These are phyloP conservation scores for Leccinum uliginosum DNA, from an alignment of 768 basidiomycete species.

Conservation along the genomic window DNA sequence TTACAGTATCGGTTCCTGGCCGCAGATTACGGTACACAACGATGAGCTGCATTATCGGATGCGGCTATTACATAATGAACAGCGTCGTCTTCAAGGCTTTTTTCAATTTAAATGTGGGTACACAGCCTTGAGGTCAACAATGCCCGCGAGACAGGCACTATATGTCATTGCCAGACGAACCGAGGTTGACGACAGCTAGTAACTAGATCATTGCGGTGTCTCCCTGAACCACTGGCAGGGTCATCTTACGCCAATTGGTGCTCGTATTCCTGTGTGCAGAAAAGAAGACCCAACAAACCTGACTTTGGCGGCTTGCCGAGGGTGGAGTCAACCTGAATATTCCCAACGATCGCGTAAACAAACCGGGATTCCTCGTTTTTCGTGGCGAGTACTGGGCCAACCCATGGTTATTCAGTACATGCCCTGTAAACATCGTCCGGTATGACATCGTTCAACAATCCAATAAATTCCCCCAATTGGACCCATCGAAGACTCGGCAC, in stretches of 20 bases:
- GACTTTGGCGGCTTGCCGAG: neutral
- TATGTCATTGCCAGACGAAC: neutral
- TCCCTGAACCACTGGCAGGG: neutral
- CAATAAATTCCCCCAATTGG: constrained; percentile 32
- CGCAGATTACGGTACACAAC: neutral
- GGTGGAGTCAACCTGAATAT: neutral
- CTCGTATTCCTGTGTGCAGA: too few species aligned
- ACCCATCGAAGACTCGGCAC: constrained; percentile 37
- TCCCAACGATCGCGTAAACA: neutral
- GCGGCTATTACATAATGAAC: neutral
- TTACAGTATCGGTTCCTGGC: neutral
- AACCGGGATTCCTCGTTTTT: neutral
- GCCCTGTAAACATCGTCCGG: constrained; percentile 30
- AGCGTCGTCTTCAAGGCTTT: neutral
- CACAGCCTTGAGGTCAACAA: neutral
- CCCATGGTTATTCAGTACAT: constrained; percentile 11
- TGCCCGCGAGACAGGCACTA: neutral
- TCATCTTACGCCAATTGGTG: neutral
- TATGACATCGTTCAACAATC: constrained; percentile 30
- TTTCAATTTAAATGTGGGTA: neutral
- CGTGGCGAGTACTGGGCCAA: neutral
- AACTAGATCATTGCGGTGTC: neutral
- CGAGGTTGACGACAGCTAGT: neutral
- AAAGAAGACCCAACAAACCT: neutral
- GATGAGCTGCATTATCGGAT: neutral